Percentiles rank a stretch among this genome's conserved stretches.
Evolutionary conservation across 495 filamentous ascomycete species (phyloP).

Genomic region (Cercophora sp.): DNA sequence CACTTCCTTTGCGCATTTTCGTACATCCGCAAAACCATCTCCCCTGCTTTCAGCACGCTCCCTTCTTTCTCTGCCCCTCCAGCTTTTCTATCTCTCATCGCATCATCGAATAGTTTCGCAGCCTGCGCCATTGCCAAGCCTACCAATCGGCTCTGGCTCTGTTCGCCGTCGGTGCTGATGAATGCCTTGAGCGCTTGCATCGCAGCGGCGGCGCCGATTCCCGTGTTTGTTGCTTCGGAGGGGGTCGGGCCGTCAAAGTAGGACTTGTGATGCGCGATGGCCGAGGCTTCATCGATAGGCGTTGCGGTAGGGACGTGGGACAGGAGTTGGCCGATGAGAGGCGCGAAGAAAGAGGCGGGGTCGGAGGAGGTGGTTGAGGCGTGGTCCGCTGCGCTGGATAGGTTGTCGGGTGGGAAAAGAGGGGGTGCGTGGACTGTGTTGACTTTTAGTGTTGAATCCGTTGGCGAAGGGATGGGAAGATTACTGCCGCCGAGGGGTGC

Average conservation of each 20-base stretch:
- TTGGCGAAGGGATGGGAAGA: constrained; percentile 21
- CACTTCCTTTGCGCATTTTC: constrained; percentile 15
- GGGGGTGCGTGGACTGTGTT: no score
- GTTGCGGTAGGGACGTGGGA: no score
- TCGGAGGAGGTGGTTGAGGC: no score
- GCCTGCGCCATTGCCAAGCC: constrained; percentile 53
- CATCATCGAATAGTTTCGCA: constrained; percentile 50
- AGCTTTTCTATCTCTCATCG: constrained; percentile 39
- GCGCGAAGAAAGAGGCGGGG: no score
- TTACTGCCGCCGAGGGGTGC: constrained; percentile 15
- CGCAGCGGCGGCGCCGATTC: constrained; percentile 59
- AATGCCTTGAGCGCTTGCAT: constrained; percentile 68
- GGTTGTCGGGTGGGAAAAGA: no score
- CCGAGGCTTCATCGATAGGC: no score
- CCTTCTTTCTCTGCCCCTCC: constrained; percentile 46
- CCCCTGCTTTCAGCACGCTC: constrained; percentile 48
- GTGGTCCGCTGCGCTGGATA: no score
- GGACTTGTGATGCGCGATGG: no score
- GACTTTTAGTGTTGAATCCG: no score
- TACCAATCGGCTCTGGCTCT: constrained; percentile 43
- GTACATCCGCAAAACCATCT: constrained; percentile 56
- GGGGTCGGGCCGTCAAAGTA: no score
- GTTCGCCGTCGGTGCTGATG: constrained; percentile 18
- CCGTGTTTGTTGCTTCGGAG: background rate
- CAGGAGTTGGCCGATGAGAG: no score